A percentile compares a stretch with the other conserved stretches of the same genome.
phyloP scores from a whole-genome alignment of 2,329 filamentous ascomycete species.

The Lachnum nothofagi region DNA sequence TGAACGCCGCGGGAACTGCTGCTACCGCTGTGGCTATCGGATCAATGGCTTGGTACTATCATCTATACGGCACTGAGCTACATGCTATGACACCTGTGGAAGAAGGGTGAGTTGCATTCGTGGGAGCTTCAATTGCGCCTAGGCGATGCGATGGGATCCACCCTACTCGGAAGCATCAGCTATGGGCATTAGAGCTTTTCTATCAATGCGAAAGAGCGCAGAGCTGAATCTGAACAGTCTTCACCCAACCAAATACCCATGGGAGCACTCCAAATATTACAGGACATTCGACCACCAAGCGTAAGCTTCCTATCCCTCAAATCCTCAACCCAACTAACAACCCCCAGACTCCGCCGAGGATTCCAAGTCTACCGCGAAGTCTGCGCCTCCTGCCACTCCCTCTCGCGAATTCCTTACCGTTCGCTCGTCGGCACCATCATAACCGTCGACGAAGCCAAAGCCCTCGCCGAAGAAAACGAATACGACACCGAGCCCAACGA shows the following conservation, averaged over 20 bases:
- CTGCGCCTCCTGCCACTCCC: conserved; percentile 95
- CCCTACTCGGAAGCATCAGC: not conserved
- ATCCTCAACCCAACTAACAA: conserved; percentile 22
- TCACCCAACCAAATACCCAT: conserved; percentile 86
- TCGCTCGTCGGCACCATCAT: conserved; percentile 82
- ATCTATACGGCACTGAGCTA: conserved; percentile 84
- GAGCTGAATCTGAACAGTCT: conserved; percentile 55
- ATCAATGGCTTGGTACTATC: conserved; percentile 94
- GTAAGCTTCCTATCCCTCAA: conserved; percentile 52
- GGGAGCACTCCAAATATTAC: conserved; percentile 85
- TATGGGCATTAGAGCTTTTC: not conserved
- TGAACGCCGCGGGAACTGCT: conserved; percentile 80
- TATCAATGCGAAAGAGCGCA: not conserved
- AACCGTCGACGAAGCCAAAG: conserved; percentile 98
- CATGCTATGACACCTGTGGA: conserved; percentile 89
- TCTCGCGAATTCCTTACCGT: conserved; percentile 90
- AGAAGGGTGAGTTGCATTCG: conserved; percentile 81
- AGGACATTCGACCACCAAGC: conserved; percentile 97
- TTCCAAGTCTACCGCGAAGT: conserved; percentile 99
- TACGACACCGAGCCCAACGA: conserved; percentile 98
- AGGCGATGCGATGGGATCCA: conserved; percentile 19
- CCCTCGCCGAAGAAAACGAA: conserved; percentile 93
- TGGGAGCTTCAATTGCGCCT: conserved; percentile 10
- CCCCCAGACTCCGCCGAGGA: conserved; percentile 81
- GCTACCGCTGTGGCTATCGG: conserved; percentile 83